phyloP scores from a whole-genome alignment of 1,139 yeast species.

The Nakaseomyces nivariensis region DNA sequence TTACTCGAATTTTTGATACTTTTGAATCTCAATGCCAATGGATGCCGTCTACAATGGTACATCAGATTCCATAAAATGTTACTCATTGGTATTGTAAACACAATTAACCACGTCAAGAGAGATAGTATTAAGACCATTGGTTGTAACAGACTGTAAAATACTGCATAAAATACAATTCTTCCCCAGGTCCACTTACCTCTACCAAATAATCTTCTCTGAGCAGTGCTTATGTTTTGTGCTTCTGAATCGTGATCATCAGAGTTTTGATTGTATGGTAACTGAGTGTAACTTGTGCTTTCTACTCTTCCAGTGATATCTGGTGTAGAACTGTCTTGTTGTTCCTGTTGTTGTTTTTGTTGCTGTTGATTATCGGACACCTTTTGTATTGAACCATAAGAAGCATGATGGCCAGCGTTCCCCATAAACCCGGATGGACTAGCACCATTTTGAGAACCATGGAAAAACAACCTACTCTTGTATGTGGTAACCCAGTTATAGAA shows the following conservation, averaged over 20 bases:
- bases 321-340: neutral
- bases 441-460: slow-evolving; percentile 15
- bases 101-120: slow-evolving; percentile 65
- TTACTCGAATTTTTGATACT: slow-evolving; percentile 14
- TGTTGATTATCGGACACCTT: slow-evolving; percentile 8
- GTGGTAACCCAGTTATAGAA: slow-evolving; percentile 84
- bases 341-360: slow-evolving; percentile 1
- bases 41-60: slow-evolving; percentile 80
- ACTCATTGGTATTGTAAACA: slow-evolving; percentile 90
- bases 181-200: slow-evolving; percentile 90
- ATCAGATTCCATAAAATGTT: slow-evolving; percentile 59
- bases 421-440: slow-evolving; percentile 3
- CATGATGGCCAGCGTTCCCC: slow-evolving; percentile 10
- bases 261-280: neutral
- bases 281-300: neutral
- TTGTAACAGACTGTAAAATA: slow-evolving; percentile 58
- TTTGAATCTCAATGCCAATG: slow-evolving; percentile 49
- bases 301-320: neutral
- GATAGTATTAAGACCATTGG: slow-evolving; percentile 56
- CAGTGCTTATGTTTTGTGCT: slow-evolving; percentile 27
- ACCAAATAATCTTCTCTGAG: slow-evolving; percentile 66
- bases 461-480: slow-evolving; percentile 37
- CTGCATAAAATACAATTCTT: slow-evolving; percentile 64
- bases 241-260: neutral
- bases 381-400: slow-evolving; percentile 23